Evolutionary conservation across 495 filamentous ascomycete species (phyloP).

Genomic region (Viridothelium virens): DNA sequence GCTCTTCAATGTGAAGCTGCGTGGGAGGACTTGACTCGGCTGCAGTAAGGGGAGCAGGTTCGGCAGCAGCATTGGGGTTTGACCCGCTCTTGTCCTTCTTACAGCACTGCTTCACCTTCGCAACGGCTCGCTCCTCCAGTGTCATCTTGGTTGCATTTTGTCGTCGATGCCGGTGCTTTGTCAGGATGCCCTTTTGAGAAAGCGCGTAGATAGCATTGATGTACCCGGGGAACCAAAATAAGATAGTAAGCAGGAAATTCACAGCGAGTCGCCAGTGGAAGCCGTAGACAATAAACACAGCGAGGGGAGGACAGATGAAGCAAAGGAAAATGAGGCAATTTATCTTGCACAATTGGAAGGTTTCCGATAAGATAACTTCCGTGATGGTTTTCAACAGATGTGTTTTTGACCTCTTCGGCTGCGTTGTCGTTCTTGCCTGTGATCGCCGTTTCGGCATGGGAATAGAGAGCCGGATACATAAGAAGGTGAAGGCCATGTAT

Average conservation of each 20-base stretch:
- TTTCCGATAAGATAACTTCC: not conserved
- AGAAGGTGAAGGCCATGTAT: not conserved
- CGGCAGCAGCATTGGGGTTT: not conserved
- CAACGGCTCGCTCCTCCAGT: conserved; percentile 1
- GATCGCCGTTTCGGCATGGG: not conserved
- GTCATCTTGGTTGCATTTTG: not conserved
- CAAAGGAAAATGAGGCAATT: not conserved
- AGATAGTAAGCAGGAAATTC: not conserved
- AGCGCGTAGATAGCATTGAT: not conserved
- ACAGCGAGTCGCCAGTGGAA: not conserved
- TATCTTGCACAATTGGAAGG: not conserved
- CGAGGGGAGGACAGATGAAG: not conserved
- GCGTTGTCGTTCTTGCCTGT: not conserved
- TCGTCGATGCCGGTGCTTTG: conserved; percentile 7
- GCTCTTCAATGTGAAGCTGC: not conserved
- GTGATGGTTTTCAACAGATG: not conserved
- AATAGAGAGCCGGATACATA: not conserved
- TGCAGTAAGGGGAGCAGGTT: not conserved
- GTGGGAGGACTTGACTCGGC: not conserved
- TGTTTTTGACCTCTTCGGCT: not conserved
- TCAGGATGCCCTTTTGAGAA: conserved; percentile 3
- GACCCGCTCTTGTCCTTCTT: not conserved
- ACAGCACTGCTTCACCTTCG: not conserved
- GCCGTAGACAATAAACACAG: not conserved
- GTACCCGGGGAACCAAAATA: not conserved